Evolutionary conservation across 805 yeast species (phyloP).

Genomic region (Jamesozyma spencerorum): DNA sequence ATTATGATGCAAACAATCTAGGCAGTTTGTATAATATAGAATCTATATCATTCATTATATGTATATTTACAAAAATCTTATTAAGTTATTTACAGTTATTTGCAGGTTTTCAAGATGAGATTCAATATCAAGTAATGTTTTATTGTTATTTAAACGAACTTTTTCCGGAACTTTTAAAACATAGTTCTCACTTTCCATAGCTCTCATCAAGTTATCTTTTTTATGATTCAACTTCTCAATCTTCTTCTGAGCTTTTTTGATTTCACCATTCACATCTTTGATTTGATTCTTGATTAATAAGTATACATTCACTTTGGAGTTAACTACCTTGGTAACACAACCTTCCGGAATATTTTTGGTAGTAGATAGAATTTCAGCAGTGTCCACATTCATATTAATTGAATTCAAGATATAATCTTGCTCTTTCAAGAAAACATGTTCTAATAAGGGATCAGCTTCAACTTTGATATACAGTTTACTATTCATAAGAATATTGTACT

Average conservation of each 20-base stretch:
- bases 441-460: slow-evolving; percentile 31
- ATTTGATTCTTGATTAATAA: slow-evolving; percentile 87
- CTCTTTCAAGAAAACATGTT: slow-evolving; percentile 56
- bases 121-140: slow-evolving; percentile 52
- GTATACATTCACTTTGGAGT: slow-evolving; percentile 71
- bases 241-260: slow-evolving; percentile 68
- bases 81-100: slow-evolving; percentile 62
- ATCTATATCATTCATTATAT: neutral
- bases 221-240: slow-evolving; percentile 53
- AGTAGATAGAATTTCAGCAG: slow-evolving; percentile 50
- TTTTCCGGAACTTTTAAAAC: slow-evolving; percentile 54
- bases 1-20: too few species aligned
- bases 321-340: slow-evolving; percentile 73
- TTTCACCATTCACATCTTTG: slow-evolving; percentile 74
- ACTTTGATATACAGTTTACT: slow-evolving; percentile 77
- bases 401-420: slow-evolving; percentile 29
- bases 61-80: slow-evolving; percentile 2
- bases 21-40: too few species aligned
- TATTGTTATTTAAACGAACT: slow-evolving; percentile 37
- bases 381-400: slow-evolving; percentile 77
- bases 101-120: slow-evolving; percentile 87
- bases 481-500: slow-evolving; percentile 77
- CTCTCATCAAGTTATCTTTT: slow-evolving; percentile 53
- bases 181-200: slow-evolving; percentile 62
- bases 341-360: slow-evolving; percentile 67